phyloP scores from a whole-genome alignment of 1,284 basidiomycete species.

The Cryptococcus neoformans region DNA sequence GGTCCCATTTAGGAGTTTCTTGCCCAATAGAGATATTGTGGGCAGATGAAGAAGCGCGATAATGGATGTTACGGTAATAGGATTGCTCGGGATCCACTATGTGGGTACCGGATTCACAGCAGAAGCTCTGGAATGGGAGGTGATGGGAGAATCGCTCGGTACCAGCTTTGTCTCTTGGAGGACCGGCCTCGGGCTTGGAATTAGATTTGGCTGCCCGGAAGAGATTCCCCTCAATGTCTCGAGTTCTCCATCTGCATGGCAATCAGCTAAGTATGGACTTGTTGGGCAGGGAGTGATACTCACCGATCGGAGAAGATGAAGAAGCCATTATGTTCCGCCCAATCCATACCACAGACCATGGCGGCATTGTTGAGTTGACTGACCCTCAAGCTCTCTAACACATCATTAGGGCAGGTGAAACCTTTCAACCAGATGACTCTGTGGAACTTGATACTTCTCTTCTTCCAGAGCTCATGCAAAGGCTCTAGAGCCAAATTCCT shows the following conservation, averaged over 20 bases:
- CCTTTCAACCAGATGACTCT: slow-evolving; percentile 95
- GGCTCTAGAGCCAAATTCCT: slow-evolving; percentile 88
- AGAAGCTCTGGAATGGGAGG: slow-evolving; percentile 93
- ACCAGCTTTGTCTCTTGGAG: slow-evolving; percentile 76
- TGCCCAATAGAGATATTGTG: slow-evolving; percentile 68
- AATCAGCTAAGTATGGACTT: background rate
- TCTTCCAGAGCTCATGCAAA: slow-evolving; percentile 72
- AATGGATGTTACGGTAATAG: slow-evolving; percentile 81
- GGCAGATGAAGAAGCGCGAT: slow-evolving; percentile 72
- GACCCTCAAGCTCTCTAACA: slow-evolving; percentile 87
- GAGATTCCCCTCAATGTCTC: slow-evolving; percentile 92
- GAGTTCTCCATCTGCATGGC: slow-evolving; percentile 74
- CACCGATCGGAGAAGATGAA: slow-evolving; percentile 95
- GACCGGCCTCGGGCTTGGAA: slow-evolving; percentile 81
- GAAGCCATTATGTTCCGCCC: slow-evolving; percentile 93
- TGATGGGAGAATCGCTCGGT: slow-evolving; percentile 81
- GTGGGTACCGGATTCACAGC: slow-evolving; percentile 93
- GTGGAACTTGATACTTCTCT: slow-evolving; percentile 74
- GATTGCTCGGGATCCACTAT: slow-evolving; percentile 89
- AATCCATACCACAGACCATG: slow-evolving; percentile 98
- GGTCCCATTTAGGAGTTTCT: slow-evolving; percentile 60
- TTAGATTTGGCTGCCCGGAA: slow-evolving; percentile 93
- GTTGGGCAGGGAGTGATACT: slow-evolving; percentile 32
- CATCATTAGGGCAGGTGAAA: slow-evolving; percentile 94
- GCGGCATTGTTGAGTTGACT: slow-evolving; percentile 84